Base-by-base conservation (phyloP, 768 basidiomycete species). In the Lactarius sanguifluus region DNA sequence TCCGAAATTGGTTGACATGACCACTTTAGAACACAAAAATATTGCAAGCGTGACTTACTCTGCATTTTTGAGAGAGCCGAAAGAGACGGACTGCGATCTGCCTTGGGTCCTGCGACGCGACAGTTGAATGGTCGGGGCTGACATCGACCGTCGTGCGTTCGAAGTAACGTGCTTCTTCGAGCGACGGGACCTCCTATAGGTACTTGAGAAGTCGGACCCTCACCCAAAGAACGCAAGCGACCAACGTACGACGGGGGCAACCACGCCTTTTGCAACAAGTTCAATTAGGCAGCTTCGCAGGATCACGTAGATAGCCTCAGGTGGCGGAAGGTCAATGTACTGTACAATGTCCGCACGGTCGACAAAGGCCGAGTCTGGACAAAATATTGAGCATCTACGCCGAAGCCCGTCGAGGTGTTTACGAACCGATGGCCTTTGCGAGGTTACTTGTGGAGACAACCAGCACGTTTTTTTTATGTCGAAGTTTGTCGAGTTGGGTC, bases 371-470 rank as follows among this genome's bases (percentile, higher is more conserved):
- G 86, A 87, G 72, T 99, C 96, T 98, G 70, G 43, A 40, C n/a
- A 25, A 32, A 9, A 50, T 36, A 47, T 68, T 52, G 3, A 70
- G 55, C 45, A 20, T 38, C 30, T 40, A 32, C 58, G 41, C 36
- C 30, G 41, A 43, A 41, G 59, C 59, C 12, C 10, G 9, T 23
- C 55, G 18, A 57, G 28, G 34, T 55, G 43, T 5, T 2, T 28
- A 70, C 82, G 61, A 67, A 94, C 95, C 96, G 64, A 99, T 99
- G 0, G 97, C 94, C 72, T 93, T 90, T 1, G 89, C 88, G 7
- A 99, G 84, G 77, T 98, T 99, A 64, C 94, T 96, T 1, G 97
- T 99, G 6, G 97, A 89, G 88, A 99, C 91, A 28, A 99, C 89
- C 28, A 98, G 80, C 2, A 96, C 94, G 73, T 99, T 99, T 78